Conservation (phyloP, 139 green algal genomes). For the Deuterostichococcus epilithicus region DNA sequence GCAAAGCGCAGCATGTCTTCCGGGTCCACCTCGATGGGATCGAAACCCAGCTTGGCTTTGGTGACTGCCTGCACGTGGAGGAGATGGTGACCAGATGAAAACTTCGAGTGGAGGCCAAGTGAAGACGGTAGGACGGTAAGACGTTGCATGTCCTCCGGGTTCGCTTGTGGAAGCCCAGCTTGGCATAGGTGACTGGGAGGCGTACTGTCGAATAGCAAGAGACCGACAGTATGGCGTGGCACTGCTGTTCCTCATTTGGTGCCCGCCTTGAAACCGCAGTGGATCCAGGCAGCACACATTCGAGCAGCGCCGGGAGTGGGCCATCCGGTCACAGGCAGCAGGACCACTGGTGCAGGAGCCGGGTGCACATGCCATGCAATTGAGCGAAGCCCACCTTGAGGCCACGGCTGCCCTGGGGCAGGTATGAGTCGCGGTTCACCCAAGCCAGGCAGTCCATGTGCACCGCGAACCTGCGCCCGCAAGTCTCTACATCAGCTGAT, state of each 20-base stretch:
- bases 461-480: slow-evolving; percentile 54
- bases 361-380: not conserved
- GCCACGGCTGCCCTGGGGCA: slow-evolving; percentile 89
- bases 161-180: not conserved
- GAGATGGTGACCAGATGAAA: not conserved
- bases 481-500: not conserved
- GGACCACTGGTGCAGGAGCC: too few relatives aligned
- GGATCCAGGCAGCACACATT: too few relatives aligned
- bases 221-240: too few relatives aligned
- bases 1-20: slow-evolving; percentile 89
- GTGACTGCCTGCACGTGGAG: slow-evolving; percentile 76
- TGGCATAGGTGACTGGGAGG: not conserved
- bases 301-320: too few relatives aligned
- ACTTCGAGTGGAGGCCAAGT: not conserved
- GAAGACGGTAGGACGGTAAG: not conserved
- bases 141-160: not conserved
- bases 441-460: slow-evolving; percentile 97
- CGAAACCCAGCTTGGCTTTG: slow-evolving; percentile 95
- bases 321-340: too few relatives aligned
- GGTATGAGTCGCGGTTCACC: slow-evolving; percentile 97
- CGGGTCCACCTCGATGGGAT: slow-evolving; percentile 93
- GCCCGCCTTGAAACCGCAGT: too few relatives aligned
- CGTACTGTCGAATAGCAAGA: not conserved
- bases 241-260: too few relatives aligned
- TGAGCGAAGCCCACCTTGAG: slow-evolving; percentile 88